phyloP scores from a whole-genome alignment of 2,329 filamentous ascomycete genomes.

The Fusarium sambucinum region DNA sequence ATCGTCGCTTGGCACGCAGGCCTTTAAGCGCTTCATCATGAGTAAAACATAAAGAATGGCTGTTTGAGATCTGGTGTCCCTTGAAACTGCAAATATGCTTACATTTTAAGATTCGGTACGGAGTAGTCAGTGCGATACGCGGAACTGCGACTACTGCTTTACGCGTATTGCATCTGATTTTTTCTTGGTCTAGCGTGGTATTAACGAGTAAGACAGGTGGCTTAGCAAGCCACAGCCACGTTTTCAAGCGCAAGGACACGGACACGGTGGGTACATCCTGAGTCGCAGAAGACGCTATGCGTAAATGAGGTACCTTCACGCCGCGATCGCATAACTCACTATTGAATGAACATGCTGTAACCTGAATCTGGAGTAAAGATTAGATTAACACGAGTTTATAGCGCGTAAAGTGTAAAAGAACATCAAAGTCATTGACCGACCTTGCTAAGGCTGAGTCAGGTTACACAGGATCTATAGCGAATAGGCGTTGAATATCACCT shows the following conservation, averaged over 20 bases:
- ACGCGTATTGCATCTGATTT: neutral
- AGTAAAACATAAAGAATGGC: accelerated
- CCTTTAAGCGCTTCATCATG: accelerated
- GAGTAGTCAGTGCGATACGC: accelerated
- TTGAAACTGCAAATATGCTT: neutral
- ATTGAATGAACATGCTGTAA: too few species aligned
- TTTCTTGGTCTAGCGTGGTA: neutral
- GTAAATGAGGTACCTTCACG: too few species aligned
- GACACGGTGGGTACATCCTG: too few species aligned
- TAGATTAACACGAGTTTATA: too few species aligned
- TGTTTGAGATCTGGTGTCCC: neutral
- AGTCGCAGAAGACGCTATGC: too few species aligned
- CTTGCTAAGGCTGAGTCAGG: too few species aligned
- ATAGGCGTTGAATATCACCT: too few species aligned
- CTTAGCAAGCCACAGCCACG: neutral
- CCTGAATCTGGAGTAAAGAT: too few species aligned
- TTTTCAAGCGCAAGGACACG: neutral
- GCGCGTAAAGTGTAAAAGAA: too few species aligned
- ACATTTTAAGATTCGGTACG: neutral
- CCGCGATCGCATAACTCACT: too few species aligned
- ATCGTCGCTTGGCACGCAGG: accelerated
- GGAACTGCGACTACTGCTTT: neutral
- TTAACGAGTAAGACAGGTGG: neutral
- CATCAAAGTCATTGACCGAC: too few species aligned
- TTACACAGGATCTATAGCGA: too few species aligned